phyloP scores from a whole-genome alignment of 495 filamentous ascomycete species.

The Trichoderma reesei region DNA sequence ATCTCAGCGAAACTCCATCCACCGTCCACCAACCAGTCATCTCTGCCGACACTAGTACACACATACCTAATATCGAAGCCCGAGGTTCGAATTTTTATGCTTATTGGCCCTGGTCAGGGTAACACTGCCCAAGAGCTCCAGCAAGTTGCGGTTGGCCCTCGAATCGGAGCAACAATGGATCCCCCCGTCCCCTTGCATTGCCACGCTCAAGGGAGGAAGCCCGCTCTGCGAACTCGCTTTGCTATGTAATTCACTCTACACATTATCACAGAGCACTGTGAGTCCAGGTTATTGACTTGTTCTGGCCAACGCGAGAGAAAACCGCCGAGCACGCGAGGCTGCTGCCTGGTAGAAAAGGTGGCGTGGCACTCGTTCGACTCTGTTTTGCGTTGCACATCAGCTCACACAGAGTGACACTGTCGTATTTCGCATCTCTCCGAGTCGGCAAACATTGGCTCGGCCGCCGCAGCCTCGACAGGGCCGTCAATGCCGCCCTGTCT shows the following conservation, averaged over 20 bases:
- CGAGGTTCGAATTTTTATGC: background rate
- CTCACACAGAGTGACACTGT: conserved; percentile 7
- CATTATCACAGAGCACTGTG: background rate
- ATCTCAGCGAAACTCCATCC: background rate
- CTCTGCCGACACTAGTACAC: background rate
- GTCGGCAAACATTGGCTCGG: background rate
- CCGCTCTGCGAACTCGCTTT: background rate
- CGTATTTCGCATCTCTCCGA: background rate
- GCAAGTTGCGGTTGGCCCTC: background rate
- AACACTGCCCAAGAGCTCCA: background rate
- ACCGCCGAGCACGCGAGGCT: background rate
- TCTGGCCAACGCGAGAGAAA: background rate
- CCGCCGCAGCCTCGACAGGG: background rate
- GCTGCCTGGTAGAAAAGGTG: background rate
- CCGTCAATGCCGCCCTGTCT: background rate
- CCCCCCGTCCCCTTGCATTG: background rate
- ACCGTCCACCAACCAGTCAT: background rate
- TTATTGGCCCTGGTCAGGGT: background rate
- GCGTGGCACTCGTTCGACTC: background rate
- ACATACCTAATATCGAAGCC: background rate
- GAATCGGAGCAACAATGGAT: background rate
- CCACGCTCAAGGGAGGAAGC: background rate
- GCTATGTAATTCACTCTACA: background rate
- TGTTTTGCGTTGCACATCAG: background rate
- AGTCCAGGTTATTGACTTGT: background rate